phyloP scores from a whole-genome alignment of 2,329 filamentous ascomycete genomes.

The Talaromyces amestolkiae region DNA sequence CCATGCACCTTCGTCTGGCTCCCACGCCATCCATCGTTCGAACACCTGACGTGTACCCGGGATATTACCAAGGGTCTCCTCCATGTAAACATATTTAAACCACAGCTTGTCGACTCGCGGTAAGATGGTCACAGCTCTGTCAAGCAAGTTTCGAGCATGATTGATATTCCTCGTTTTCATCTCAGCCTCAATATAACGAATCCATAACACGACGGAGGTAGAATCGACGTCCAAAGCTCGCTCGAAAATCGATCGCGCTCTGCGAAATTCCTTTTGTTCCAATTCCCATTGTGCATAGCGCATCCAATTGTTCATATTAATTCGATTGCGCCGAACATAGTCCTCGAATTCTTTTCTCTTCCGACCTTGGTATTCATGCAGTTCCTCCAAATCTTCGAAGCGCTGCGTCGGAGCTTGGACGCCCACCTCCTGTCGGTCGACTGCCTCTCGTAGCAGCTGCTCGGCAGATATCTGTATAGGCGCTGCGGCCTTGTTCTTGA shows the following conservation, averaged over 20 bases:
- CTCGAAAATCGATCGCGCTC: slow-evolving; percentile 91
- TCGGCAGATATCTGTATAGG: slow-evolving; percentile 91
- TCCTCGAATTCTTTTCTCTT: slow-evolving; percentile 97
- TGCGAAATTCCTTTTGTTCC: slow-evolving; percentile 94
- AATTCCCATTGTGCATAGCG: slow-evolving; percentile 96
- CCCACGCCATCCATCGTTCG: slow-evolving; percentile 98
- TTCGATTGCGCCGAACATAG: slow-evolving; percentile 89
- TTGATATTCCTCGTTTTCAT: slow-evolving; percentile 97
- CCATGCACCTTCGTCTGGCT: slow-evolving; percentile 95
- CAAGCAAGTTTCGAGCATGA: slow-evolving; percentile 89
- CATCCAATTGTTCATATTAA: slow-evolving; percentile 99
- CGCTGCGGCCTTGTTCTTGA: slow-evolving; percentile 98
- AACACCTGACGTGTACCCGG: slow-evolving; percentile 90
- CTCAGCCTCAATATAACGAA: slow-evolving; percentile 91
- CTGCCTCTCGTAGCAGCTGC: slow-evolving; percentile 93
- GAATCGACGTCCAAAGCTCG: slow-evolving; percentile 87
- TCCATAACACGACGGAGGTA: slow-evolving; percentile 83
- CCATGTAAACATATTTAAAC: slow-evolving; percentile 99
- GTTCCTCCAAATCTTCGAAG: slow-evolving; percentile 93
- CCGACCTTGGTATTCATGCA: slow-evolving; percentile 94
- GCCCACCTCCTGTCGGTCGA: slow-evolving; percentile 87
- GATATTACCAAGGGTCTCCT: slow-evolving; percentile 94
- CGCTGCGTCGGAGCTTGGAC: slow-evolving; percentile 89
- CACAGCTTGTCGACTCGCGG: slow-evolving; percentile 93
- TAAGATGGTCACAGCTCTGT: slow-evolving; percentile 88